phyloP scores from a whole-genome alignment of 2,329 filamentous ascomycete genomes.

The Nigrospora sphaerica region DNA sequence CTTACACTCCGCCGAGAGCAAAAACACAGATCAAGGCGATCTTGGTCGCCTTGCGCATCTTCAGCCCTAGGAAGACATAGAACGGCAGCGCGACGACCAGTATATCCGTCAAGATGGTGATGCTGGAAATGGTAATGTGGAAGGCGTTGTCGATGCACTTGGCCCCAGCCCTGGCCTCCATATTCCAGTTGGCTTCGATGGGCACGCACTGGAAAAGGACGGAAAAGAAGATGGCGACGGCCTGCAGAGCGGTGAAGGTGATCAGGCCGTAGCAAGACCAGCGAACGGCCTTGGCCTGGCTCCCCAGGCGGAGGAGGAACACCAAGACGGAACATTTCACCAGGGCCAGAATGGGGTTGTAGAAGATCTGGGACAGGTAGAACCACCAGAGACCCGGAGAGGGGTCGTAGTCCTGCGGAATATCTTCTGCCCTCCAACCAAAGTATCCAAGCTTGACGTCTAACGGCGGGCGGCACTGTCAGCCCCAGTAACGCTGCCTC shows the following conservation, averaged over 20 bases:
- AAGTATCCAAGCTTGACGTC: conserved; percentile 22
- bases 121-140: conserved; percentile 24
- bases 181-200: conserved; percentile 24
- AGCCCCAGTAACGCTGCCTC: background rate
- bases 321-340: conserved; percentile 36
- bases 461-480: background rate
- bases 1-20: conserved; percentile 17
- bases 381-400: conserved; percentile 19
- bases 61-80: conserved; percentile 29
- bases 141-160: conserved; percentile 23
- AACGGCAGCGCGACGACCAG: conserved; percentile 28
- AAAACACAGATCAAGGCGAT: conserved; percentile 28
- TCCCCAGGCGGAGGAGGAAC: conserved; percentile 32
- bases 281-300: conserved; percentile 22
- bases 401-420: conserved; percentile 6
- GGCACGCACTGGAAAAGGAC: conserved; percentile 31
- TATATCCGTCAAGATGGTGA: conserved; percentile 31
- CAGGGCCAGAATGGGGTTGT: conserved; percentile 36
- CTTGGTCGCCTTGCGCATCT: conserved; percentile 26
- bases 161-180: conserved; percentile 8
- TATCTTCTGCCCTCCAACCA: conserved; percentile 13
- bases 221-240: conserved; percentile 28
- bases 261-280: conserved; percentile 20
- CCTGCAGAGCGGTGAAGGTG: conserved; percentile 23
- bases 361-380: conserved; percentile 32